Base-by-base conservation (phyloP, 768 basidiomycete genomes). In the Mycena metata region DNA sequence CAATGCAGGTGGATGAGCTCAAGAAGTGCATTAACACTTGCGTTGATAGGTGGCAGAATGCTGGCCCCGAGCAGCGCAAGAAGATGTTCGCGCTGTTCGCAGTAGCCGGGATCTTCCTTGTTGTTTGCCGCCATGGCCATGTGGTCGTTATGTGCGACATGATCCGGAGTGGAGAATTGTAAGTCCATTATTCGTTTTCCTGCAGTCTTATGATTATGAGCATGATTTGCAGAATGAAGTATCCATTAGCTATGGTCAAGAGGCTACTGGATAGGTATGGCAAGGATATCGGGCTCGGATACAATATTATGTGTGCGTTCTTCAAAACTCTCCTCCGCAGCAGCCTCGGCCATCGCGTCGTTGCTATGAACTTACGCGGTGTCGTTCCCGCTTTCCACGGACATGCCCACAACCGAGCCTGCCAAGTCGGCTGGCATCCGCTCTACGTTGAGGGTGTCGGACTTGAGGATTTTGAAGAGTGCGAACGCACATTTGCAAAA, bases 161-260 rank as follows among this genome's bases (percentile, higher is more conserved):
- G 75, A 66, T 75, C 19, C 59, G 57, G 16, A 75, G 76, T 23
- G 73, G 76, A 1, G 76, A 78, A 60, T 49, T 76, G 75, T 77
- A 56, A 47, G 71, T 73, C 11, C 26, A 30, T n/a, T n/a, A n/a
- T n/a, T n/a, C n/a, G n/a, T n/a, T n/a, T n/a, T n/a, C n/a, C n/a
- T n/a, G n/a, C n/a, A n/a, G n/a, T n/a, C n/a, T n/a, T n/a, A n/a
- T n/a, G n/a, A n/a, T n/a, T n/a, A n/a, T n/a, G n/a, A n/a, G n/a
- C n/a, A n/a, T n/a, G n/a, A n/a, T n/a, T n/a, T n/a, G n/a, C 36
- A 79, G 78, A 35, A 68, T 74, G 49, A 79, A 79, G 39, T 78
- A 79, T 54, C 73, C 75, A 3, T 60, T 79, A 13, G 79, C 74
- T 3, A 39, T 74, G 8, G 69, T 74, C 19, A 57, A 72, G n/a